These are phyloP conservation scores for Naganishia randhawae DNA, from an alignment of 768 basidiomycete species.

Conservation along the genomic window DNA sequence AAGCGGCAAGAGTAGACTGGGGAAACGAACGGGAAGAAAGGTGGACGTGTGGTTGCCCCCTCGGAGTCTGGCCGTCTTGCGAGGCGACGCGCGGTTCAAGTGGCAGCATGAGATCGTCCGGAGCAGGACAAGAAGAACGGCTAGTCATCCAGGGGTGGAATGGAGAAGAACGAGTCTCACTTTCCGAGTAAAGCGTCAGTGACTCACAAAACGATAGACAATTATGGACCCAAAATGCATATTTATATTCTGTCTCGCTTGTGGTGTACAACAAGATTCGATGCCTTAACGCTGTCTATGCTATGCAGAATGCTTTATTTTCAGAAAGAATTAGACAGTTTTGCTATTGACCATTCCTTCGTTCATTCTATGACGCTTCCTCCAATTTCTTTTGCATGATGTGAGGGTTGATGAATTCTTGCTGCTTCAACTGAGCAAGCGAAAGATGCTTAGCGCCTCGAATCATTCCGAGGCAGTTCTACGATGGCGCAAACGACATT, in stretches of 20 bases:
- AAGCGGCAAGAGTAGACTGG: slow-evolving; percentile 8
- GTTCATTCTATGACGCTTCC: not conserved
- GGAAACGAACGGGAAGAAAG: slow-evolving; percentile 3
- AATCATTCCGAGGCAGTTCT: slow-evolving; percentile 57
- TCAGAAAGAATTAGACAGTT: too few species aligned
- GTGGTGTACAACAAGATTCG: not conserved
- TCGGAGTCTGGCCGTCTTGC: slow-evolving; percentile 9
- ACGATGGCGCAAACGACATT: not conserved
- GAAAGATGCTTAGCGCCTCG: slow-evolving; percentile 56
- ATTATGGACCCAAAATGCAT: not conserved
- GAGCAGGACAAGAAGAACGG: not conserved
- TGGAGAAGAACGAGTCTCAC: slow-evolving; percentile 17
- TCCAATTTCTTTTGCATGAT: slow-evolving; percentile 42
- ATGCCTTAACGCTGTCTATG: not conserved
- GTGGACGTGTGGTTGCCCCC: slow-evolving; percentile 18
- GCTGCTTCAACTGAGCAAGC: slow-evolving; percentile 49
- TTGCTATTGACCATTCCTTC: too few species aligned
- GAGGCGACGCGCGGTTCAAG: slow-evolving; percentile 6
- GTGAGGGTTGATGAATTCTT: slow-evolving; percentile 55
- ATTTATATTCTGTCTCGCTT: not conserved
- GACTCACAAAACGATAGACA: not conserved
- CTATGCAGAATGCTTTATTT: not conserved
- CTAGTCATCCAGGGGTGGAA: not conserved
- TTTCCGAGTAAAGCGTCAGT: slow-evolving; percentile 9
- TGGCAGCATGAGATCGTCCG: slow-evolving; percentile 19